Evolutionary conservation across 192 early-diverging fungal species (phyloP).

Genomic region (Rhizophagus clarus): DNA sequence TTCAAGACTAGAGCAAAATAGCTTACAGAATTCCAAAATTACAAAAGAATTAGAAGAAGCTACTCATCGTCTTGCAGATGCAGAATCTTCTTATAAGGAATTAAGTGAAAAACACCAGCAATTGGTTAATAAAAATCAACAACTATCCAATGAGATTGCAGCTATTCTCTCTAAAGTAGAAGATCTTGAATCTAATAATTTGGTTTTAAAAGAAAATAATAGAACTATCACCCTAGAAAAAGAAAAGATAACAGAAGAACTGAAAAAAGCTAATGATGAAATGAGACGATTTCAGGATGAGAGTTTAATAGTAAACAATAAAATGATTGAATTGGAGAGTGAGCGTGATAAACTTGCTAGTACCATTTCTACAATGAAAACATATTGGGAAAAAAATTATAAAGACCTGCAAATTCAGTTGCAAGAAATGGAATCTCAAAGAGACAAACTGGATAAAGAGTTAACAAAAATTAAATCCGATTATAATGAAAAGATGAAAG

Average conservation of each 20-base stretch:
- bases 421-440: not conserved
- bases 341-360: not conserved
- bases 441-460: slow-evolving; percentile 3
- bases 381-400: slow-evolving; percentile 12
- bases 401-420: not conserved
- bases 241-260: not conserved
- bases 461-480: not conserved
- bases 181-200: not conserved
- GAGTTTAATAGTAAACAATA: not conserved
- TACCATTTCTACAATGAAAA: not conserved
- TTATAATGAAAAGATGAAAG: not conserved
- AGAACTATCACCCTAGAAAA: not conserved
- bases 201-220: not conserved
- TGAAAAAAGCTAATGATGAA: not conserved
- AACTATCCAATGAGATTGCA: not conserved
- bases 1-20: not conserved
- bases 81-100: not conserved
- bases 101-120: not conserved
- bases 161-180: not conserved
- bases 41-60: not conserved
- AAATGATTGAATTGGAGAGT: not conserved
- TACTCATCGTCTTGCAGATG: not conserved
- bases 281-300: not conserved
- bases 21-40: not conserved
- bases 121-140: not conserved